Evolutionary conservation across 805 yeast genomes (phyloP).

Genomic region (Candida adriatica): DNA sequence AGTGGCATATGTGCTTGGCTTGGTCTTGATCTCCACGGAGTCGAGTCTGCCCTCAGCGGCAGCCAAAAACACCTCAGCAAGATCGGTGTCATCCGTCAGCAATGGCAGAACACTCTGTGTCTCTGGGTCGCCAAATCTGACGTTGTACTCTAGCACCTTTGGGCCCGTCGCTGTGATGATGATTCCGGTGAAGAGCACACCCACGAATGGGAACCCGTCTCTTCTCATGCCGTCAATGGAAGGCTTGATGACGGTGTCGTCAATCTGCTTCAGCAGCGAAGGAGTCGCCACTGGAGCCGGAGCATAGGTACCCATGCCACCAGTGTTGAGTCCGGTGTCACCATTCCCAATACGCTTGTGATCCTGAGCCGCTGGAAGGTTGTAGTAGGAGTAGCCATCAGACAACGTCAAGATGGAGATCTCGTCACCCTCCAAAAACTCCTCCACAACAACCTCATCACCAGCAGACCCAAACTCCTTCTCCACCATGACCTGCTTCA

Average conservation of each 20-base stretch:
- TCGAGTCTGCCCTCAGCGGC: slow-evolving; percentile 93
- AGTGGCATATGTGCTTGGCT: slow-evolving; percentile 58
- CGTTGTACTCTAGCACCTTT: slow-evolving; percentile 93
- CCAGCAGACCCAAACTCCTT: slow-evolving; percentile 92
- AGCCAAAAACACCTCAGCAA: slow-evolving; percentile 88
- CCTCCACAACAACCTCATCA: slow-evolving; percentile 91
- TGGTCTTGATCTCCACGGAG: slow-evolving; percentile 56
- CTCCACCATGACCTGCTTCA: slow-evolving; percentile 83
- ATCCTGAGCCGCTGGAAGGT: slow-evolving; percentile 96
- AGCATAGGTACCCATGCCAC: slow-evolving; percentile 99
- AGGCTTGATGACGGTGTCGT: slow-evolving; percentile 74
- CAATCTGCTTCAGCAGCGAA: slow-evolving; percentile 59
- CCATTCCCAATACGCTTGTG: slow-evolving; percentile 94
- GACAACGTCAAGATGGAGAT: slow-evolving; percentile 84
- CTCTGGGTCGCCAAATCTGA: slow-evolving; percentile 98
- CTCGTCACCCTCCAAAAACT: slow-evolving; percentile 94
- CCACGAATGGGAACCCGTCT: slow-evolving; percentile 93
- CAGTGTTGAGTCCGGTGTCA: slow-evolving; percentile 92
- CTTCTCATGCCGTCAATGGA: slow-evolving; percentile 94
- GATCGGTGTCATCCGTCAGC: slow-evolving; percentile 75
- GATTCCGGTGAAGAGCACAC: slow-evolving; percentile 91
- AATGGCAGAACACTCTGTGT: slow-evolving; percentile 94
- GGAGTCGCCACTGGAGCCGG: slow-evolving; percentile 96
- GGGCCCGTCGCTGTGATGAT: slow-evolving; percentile 89
- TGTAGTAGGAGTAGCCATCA: slow-evolving; percentile 88